Percentiles rank a stretch among this genome's conserved stretches.
phyloP scores from a whole-genome alignment of 495 filamentous ascomycete species.

The Penicillium lagena region DNA sequence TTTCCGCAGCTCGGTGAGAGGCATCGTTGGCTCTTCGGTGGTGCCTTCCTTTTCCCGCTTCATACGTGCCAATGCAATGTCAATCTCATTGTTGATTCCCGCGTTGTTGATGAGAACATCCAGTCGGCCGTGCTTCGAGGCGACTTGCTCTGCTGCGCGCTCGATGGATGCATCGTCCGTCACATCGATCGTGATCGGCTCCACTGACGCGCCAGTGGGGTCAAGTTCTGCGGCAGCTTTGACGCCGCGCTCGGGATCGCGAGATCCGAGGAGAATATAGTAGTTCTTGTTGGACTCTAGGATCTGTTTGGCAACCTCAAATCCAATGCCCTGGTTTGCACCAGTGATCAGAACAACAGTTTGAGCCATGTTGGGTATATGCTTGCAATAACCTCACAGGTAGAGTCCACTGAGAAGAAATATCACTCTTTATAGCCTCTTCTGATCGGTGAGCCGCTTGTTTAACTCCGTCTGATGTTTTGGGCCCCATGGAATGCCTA shows the following conservation, averaged over 20 bases:
- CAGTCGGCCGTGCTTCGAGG: constrained; percentile 17
- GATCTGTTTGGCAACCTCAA: constrained; percentile 24
- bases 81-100: constrained; percentile 26
- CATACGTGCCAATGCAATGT: constrained; percentile 4
- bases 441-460: too few species aligned
- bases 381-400: too few species aligned
- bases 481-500: too few species aligned
- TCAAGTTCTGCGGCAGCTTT: constrained; percentile 16
- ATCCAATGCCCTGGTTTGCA: constrained; percentile 42
- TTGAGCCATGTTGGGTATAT: not conserved
- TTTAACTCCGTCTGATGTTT: too few species aligned
- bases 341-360: constrained; percentile 37
- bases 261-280: constrained; percentile 33
- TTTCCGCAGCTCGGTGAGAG: constrained; percentile 14
- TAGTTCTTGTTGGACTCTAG: constrained; percentile 22
- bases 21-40: not conserved
- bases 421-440: too few species aligned
- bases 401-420: too few species aligned
- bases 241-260: constrained; percentile 18
- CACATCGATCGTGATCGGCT: constrained; percentile 33
- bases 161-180: constrained; percentile 29
- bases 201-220: constrained; percentile 8
- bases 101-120: constrained; percentile 38
- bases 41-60: not conserved
- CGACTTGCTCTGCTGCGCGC: constrained; percentile 24